Percentiles rank a stretch among this genome's conserved stretches.
Evolutionary conservation across 164 flowering plant genomes (phyloP).

Genomic region (Stephania cephalantha): DNA sequence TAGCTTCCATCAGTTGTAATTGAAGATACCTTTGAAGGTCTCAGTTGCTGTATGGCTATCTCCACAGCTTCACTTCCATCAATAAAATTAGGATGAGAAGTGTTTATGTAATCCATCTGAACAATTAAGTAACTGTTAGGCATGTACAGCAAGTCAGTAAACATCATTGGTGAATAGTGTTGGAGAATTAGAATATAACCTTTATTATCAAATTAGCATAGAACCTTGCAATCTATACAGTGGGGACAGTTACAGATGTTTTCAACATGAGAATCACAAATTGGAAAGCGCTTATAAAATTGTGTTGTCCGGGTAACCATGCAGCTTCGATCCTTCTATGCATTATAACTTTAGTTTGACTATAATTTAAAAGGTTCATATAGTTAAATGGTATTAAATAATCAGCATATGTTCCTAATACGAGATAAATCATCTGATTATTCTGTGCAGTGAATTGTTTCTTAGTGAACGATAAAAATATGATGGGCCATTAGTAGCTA

Average conservation of each 20-base stretch:
- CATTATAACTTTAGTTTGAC: no score
- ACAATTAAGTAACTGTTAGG: no score
- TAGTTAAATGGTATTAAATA: no score
- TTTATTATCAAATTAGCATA: background rate
- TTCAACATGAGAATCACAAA: background rate
- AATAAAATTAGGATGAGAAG: conserved; percentile 52
- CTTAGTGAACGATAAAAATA: no score
- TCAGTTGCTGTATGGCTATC: conserved; percentile 31
- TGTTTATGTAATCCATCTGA: conserved; percentile 53
- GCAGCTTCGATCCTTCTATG: background rate
- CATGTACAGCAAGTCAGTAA: no score
- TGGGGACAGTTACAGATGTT: background rate
- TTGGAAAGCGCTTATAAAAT: background rate
- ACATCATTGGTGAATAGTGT: no score
- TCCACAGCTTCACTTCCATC: conserved; percentile 55
- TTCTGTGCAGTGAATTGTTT: no score
- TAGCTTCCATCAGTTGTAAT: background rate
- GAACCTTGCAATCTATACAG: background rate
- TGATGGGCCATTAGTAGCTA: no score
- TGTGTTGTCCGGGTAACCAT: background rate
- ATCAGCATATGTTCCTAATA: no score
- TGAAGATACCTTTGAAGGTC: conserved; percentile 21
- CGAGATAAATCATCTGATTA: no score
- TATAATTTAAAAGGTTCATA: no score
- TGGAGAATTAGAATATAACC: no score